phyloP scores from a whole-genome alignment of 129 eudicot species.

The Escallonia rubra region DNA sequence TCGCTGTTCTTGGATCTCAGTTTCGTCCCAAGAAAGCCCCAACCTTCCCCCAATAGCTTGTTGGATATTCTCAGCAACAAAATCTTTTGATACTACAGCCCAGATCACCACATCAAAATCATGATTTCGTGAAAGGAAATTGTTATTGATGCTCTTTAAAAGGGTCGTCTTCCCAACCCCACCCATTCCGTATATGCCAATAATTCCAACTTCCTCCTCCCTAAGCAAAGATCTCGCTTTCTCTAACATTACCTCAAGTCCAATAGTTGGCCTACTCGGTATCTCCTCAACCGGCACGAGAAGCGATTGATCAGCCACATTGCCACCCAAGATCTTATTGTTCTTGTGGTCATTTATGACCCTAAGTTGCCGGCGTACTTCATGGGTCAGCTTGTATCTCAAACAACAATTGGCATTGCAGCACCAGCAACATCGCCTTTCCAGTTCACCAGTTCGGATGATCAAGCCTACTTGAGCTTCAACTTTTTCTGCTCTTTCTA shows the following conservation, averaged over 20 bases:
- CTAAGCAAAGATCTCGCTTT: conserved; percentile 13
- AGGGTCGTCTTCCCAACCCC: conserved; percentile 26
- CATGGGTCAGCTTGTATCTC: conserved; percentile 26
- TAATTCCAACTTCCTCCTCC: conserved; percentile 2
- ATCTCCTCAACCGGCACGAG: conserved; percentile 21
- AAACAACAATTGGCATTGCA: conserved; percentile 6
- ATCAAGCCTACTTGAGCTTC: conserved; percentile 24
- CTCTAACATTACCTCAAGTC: conserved; percentile 26
- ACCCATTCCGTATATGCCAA: conserved; percentile 25
- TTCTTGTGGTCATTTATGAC: conserved; percentile 13
- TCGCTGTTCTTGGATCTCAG: conserved; percentile 16
- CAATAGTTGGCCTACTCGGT: conserved; percentile 31
- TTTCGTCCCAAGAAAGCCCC: conserved; percentile 32
- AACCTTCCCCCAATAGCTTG: conserved; percentile 20
- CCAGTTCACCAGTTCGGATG: conserved; percentile 9
- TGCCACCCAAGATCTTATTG: conserved; percentile 19
- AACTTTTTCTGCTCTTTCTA: conserved; percentile 20
- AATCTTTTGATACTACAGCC: conserved; percentile 28
- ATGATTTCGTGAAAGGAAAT: conserved; percentile 4
- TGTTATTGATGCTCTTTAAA: conserved; percentile 12
- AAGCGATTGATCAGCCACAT: conserved; percentile 14
- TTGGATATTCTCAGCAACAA: conserved; percentile 31
- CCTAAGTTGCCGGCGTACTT: conserved; percentile 9
- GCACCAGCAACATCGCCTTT: conserved; percentile 4
- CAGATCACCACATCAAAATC: conserved; percentile 32